These are phyloP conservation scores for Penicillium janthinellum DNA, from an alignment of 2,329 filamentous ascomycete genomes.

Conservation along the genomic window DNA sequence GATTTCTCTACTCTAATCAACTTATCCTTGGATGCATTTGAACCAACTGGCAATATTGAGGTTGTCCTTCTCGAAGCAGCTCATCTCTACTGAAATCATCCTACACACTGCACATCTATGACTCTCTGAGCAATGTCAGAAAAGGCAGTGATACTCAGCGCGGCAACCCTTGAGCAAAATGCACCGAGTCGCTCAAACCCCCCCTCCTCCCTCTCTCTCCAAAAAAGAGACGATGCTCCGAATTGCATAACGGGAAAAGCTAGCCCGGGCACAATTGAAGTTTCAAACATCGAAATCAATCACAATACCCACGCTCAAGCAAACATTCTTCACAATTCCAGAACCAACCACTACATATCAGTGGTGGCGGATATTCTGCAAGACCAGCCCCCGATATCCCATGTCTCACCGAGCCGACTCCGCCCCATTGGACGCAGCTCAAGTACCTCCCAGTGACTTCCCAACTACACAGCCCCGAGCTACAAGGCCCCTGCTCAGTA, in stretches of 20 bases:
- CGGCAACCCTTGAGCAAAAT: not conserved
- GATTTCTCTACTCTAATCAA: not conserved
- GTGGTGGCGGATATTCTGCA: slow-evolving; percentile 25
- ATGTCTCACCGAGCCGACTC: slow-evolving; percentile 2
- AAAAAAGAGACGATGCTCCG: not conserved
- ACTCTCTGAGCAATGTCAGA: no score
- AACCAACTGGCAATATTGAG: not conserved
- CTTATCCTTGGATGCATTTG: not conserved
- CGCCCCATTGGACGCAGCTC: not conserved
- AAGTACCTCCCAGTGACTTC: slow-evolving; percentile 21
- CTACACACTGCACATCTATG: not conserved
- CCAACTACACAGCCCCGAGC: slow-evolving; percentile 14
- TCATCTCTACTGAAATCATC: not conserved
- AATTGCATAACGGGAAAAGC: not conserved
- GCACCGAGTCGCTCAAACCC: not conserved
- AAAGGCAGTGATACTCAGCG: no score
- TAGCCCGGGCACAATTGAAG: not conserved
- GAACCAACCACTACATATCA: slow-evolving; percentile 9
- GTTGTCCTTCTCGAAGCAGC: not conserved
- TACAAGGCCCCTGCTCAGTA: not conserved
- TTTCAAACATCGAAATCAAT: not conserved
- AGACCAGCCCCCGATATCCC: slow-evolving; percentile 17
- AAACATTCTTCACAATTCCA: not conserved
- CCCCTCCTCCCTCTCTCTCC: no score
- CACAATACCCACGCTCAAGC: not conserved